Evolutionary conservation across 2,329 filamentous ascomycete genomes (phyloP), one percentile per base, ranked within the genome.

Genomic region (Talaromyces sp.): DNA sequence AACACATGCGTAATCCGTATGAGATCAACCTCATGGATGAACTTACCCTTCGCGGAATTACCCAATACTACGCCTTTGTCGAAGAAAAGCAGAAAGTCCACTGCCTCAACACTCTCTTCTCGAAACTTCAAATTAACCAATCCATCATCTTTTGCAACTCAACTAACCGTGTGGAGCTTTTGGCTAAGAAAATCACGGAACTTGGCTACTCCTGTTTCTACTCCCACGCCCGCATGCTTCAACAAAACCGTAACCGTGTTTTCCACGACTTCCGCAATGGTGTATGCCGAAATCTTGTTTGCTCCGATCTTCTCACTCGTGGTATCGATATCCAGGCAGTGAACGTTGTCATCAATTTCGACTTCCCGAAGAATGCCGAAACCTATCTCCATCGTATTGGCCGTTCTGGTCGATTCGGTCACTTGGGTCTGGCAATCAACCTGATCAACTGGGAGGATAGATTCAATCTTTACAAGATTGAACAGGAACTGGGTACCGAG

Each of bases 111-210:
- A 99, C 95, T 0, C 88, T 99, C 66, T 99, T 99, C 83, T 97
- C 93, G 69, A 96, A 97, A 79, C 87, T 99, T 16, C 94, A 99
- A 79, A 99, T 99, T 81, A 99, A 99, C 80, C 95, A 99, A 82
- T 99, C 96, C 65, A 99, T 99, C 81, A 99, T 99, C 75, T 99
- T 99, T 82, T 99, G 95, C 81, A 99, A 99, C 79, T 99, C 95
- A 47, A 99, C 95, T 59, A 98, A 98, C 77, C 91, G 95, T 67
- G 95, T 99, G 64, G 95, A 99, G 79, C 84, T 99, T 59, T 86
- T 99, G 30, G 95, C 95, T 57, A 99, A 99, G 84, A 99, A 99
- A 79, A 99, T 99, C 72, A 99, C 96, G 55, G 96, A 99, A 77
- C 87, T 99, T 67, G 95, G 95, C 67, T 99, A 99, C 79, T 99